Percentiles rank a stretch among this genome's conserved stretches.
Conservation (phyloP, 805 yeast species). For the Saccharomycopsis fermentans region DNA sequence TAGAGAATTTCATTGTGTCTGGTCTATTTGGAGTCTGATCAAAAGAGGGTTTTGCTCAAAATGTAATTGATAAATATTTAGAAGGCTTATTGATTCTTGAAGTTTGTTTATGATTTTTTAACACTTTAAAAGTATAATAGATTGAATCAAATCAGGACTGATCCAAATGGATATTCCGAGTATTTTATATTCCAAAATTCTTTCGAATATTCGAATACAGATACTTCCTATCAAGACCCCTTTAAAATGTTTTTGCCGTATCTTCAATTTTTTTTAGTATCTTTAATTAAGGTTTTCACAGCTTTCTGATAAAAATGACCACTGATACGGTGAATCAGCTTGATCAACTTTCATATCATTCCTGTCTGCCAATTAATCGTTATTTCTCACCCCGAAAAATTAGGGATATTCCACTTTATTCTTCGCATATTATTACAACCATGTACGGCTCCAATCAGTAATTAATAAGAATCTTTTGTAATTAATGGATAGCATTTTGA, state of each 20-base stretch:
- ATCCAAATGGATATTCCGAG: neutral
- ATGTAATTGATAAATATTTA: too few species aligned
- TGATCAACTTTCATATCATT: neutral
- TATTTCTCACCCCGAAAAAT: neutral
- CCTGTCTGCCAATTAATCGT: neutral
- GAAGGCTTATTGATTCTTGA: neutral
- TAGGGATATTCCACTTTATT: neutral
- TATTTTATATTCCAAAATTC: neutral
- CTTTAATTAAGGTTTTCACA: neutral
- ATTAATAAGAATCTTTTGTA: neutral
- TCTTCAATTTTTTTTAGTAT: neutral
- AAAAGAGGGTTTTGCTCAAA: too few species aligned
- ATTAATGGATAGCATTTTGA: slow-evolving; percentile 1
- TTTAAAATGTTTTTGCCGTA: neutral
- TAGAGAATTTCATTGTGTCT: slow-evolving; percentile 10
- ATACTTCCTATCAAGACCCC: neutral
- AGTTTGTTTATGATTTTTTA: too few species aligned
- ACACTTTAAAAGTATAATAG: too few species aligned
- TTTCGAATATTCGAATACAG: neutral
- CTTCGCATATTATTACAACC: neutral
- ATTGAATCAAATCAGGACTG: neutral
- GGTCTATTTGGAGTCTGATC: too few species aligned
- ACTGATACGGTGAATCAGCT: neutral
- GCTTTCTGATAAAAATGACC: neutral
- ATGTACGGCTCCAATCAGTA: neutral